A percentile compares a stretch with the other conserved stretches of the same genome.
phyloP scores from a whole-genome alignment of 768 basidiomycete species.

The Pleurotus salmoneostramineus region DNA sequence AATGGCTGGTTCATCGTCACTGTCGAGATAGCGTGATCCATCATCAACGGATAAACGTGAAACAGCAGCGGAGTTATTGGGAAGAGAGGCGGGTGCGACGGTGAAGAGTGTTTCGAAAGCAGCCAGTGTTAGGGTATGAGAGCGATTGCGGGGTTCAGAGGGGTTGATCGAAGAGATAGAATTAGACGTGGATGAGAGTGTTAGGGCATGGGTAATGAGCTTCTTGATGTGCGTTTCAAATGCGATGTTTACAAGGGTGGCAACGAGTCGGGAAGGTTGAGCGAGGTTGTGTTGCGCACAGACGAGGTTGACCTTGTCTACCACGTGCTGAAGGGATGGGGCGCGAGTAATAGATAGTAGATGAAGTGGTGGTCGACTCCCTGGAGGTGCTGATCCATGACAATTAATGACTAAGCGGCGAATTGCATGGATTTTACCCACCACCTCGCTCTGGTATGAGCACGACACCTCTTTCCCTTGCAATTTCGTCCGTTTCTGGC shows the following conservation, averaged over 20 bases:
- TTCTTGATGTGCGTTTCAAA: conserved; percentile 85
- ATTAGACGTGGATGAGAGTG: conserved; percentile 71
- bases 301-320: conserved; percentile 77
- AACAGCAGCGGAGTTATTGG: conserved; percentile 74
- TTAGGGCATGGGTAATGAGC: conserved; percentile 75
- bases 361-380: conserved; percentile 67
- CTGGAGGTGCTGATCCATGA: conserved; percentile 53
- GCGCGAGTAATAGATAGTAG: conserved; percentile 71
- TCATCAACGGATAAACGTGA: conserved; percentile 59
- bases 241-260: conserved; percentile 70
- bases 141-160: conserved; percentile 39
- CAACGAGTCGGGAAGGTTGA: conserved; percentile 56
- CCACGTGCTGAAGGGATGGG: conserved; percentile 72
- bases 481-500: conserved; percentile 61
- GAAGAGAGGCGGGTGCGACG: conserved; percentile 71
- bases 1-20: conserved; percentile 44
- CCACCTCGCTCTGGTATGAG: conserved; percentile 65
- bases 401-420: not conserved
- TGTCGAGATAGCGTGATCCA: conserved; percentile 37
- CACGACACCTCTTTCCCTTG: conserved; percentile 63
- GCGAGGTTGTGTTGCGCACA: conserved; percentile 72
- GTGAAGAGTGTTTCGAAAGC: conserved; percentile 80
- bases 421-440: conserved; percentile 21
- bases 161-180: conserved; percentile 74
- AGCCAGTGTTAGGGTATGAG: conserved; percentile 47